Base-by-base conservation (phyloP, 495 filamentous ascomycete species). In the Penicillium soppii region DNA sequence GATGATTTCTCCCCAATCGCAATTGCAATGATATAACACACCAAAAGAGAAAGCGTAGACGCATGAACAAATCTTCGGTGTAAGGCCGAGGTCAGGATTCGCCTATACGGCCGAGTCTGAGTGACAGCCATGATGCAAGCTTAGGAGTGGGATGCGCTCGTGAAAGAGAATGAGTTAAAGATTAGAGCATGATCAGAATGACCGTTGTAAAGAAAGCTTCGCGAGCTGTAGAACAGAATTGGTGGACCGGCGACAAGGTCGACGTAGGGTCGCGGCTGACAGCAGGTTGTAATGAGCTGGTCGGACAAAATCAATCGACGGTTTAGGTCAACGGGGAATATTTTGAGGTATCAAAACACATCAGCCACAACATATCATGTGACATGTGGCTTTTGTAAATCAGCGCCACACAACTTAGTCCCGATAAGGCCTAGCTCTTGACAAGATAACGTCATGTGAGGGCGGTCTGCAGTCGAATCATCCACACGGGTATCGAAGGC, bases 11-110 rank as follows among this genome's bases (percentile, higher is more conserved):
- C 79, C 10, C 84, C 86, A 54, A 95, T 78, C 29, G 82, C 62
- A 54, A 95, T 66, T 43, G 89, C 77, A 54, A 88, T 80, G n/a
- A 81, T 20, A 66, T 95, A 97, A 69, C 88, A 89, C 52, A 89
- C 70, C 13, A 76, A 67, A 12, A 92, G 62, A 7, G 88, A 67
- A 32, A 89, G 64, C 27, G 79, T 67, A 38, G 85, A 86, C 25
- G 90, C 89, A 46, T 81, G 79, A 33, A 85, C 84, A 75, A 97
- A 97, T 50, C 91, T 80, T 56, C 89, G 79, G 66, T 98, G 94
- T 45, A 97, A 72, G 33, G 88, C 81, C 27, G 94, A 92, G 32
- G 92, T 96, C 50, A 97, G 71, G 68, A 95, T 91, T 62, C 95
- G 88, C 74, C 92, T 84, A 64, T 96, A 97, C 33, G 80, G 81